A percentile compares a stretch with the other conserved stretches of the same genome.
Conservation (phyloP, 805 yeast genomes). For the Phaffomyces antillensis region DNA sequence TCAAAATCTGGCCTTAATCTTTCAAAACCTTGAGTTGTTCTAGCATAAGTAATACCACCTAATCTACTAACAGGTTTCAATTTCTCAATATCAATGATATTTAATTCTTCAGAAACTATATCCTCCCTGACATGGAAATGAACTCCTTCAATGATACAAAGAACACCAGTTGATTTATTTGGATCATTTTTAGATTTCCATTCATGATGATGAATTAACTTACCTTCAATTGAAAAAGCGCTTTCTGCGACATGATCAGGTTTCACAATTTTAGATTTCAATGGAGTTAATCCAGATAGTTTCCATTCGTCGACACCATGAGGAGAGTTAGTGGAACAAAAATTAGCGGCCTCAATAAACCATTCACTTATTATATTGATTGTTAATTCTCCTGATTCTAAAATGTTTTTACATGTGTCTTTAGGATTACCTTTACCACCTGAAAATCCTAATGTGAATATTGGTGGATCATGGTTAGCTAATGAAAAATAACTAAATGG, state of each 20-base stretch:
- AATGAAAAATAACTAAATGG: constrained; percentile 54
- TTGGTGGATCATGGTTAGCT: constrained; percentile 49
- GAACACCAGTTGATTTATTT: constrained; percentile 27
- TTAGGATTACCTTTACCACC: constrained; percentile 36
- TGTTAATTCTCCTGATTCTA: constrained; percentile 46
- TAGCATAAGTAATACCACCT: constrained; percentile 43
- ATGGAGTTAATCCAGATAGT: constrained; percentile 44
- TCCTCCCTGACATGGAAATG: constrained; percentile 54
- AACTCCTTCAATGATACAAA: constrained; percentile 47
- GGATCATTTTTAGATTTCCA: constrained; percentile 37
- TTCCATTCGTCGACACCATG: constrained; percentile 47
- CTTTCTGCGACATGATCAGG: constrained; percentile 56
- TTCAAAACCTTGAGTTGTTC: constrained; percentile 34
- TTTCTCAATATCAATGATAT: constrained; percentile 36
- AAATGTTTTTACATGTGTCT: constrained; percentile 42
- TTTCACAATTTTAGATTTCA: constrained; percentile 36
- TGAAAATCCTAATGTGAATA: constrained; percentile 45
- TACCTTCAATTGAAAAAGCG: constrained; percentile 53
- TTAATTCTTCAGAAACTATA: constrained; percentile 33
- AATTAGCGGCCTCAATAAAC: constrained; percentile 60
- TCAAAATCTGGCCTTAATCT: constrained; percentile 4
- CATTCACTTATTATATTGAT: constrained; percentile 55
- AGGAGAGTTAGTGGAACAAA: constrained; percentile 40
- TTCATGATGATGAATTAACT: constrained; percentile 36
- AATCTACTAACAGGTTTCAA: constrained; percentile 49